Evolutionary conservation across 2,329 filamentous ascomycete species (phyloP), one percentile per base, ranked within the genome.

Genomic region (Aspergillus felis): DNA sequence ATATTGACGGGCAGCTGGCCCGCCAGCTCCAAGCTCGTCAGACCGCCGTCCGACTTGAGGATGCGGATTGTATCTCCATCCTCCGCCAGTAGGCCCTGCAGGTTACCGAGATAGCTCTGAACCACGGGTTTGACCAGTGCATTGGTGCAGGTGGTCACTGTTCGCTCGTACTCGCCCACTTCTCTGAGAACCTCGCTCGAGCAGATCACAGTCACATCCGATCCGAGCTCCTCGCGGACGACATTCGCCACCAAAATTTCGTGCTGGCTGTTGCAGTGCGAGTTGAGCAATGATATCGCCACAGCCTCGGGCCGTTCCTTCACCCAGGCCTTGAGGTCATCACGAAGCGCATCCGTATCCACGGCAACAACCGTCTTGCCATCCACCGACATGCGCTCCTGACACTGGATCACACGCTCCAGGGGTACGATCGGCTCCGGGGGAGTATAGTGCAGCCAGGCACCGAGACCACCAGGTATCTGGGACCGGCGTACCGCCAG

Each of bases 401-500:
- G 68, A 38, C 75, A 78, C 62, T 81, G 74, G 1, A 81, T 74
- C 0, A 79, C 79, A 1, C 76, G 66, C 62, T 82, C 80, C 2
- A 81, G 68, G 1, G 80, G 79, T 3, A 81, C 78, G 14, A 81
- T 71, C 1, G 80, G 79, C 32, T 79, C 73, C 0, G 80, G 79
- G 3, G 79, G 77, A 0, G 73, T 69, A 59, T 73, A 82, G 53
- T 78, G 76, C 57, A 82, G 74, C 80, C 79, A 82, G 10, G 77
- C 78, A 1, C 78, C 79, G 9, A 82, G 65, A 2, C 78, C 78
- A 3, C 80, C 80, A 0, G 79, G 79, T n/a, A 82, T 81, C 55
- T 82, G 79, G 22, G 77, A 80, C 27, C 79, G 70, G 8, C 79
- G 69, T 10, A 79, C 68, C 0, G 75, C 74, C 51, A 82, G 67